Evolutionary conservation across 1,284 basidiomycete species (phyloP), one percentile per base, ranked within the genome.

Genomic region (Lentinula novae-zelandiae): DNA sequence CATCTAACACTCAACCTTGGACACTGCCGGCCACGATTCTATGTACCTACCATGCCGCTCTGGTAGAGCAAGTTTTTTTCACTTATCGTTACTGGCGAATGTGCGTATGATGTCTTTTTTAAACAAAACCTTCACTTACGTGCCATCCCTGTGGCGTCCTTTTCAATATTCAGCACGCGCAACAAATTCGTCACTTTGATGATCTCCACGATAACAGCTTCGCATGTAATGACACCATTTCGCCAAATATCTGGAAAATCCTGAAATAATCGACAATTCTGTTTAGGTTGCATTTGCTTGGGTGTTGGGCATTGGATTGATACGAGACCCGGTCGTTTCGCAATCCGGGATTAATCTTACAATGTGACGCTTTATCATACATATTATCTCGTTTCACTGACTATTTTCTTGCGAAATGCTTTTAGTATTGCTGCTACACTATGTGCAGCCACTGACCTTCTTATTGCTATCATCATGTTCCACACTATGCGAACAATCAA

Each of bases 381-480:
- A 31, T 1, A 40, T 22, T 48, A 8, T n/a, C 36, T n/a, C 38
- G 10, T 40, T 20, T 13, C 31, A 7, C 5, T 57, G 13, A 20
- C 49, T 42, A 46, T 46, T 33, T 42, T 48, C 13, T 38, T 6
- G 17, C 40, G 50, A 60, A 33, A 39, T 22, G 6, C 36, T 10
- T 20, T 10, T n/a, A 60, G 61, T 15, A 53, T 60, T 22, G 49
- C 57, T 7, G 57, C 53, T 7, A 44, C 49, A 33, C 20, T 51
- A 40, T 62, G 57, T n/a, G 58, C 61, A 12, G 53, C 48, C 3
- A 58, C 61, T 5, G 61, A 62, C 42, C 27, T 62, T n/a, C 34
- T 62, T 9, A 62, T 60, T 31, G 58, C 61, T 5, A 13, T 39
- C 7, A 46, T 38, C 20, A 56, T 56, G 46, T 42, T 57, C 52